Evolutionary conservation across 495 filamentous ascomycete species (phyloP).

Genomic region (Neurospora pannonica): DNA sequence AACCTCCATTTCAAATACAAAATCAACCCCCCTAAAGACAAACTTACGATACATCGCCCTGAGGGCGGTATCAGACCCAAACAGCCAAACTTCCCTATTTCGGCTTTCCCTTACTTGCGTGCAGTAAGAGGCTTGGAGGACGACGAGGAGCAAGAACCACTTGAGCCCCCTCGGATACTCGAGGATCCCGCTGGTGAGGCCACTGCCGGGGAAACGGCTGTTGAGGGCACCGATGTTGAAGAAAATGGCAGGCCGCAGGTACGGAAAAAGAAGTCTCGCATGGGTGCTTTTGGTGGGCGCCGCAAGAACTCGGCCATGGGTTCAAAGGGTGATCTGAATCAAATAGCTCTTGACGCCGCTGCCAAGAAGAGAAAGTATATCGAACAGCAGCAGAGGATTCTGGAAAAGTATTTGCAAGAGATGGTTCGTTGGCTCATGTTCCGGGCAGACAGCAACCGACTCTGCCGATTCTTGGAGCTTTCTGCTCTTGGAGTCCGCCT

Average conservation of each 20-base stretch:
- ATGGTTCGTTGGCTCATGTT: conserved; percentile 95
- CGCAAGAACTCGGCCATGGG: conserved; percentile 24
- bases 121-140: conserved; percentile 72
- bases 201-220: conserved; percentile 40
- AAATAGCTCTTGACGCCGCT: conserved; percentile 16
- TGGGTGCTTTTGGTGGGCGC: conserved; percentile 35
- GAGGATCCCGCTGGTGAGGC: conserved; percentile 40
- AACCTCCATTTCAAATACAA: conserved; percentile 93
- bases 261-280: conserved; percentile 56
- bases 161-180: conserved; percentile 31
- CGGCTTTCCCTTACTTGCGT: conserved; percentile 84
- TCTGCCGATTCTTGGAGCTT: conserved; percentile 93
- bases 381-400: conserved; percentile 66
- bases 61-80: conserved; percentile 46
- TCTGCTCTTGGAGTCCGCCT: conserved; percentile 92
- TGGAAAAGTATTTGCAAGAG: conserved; percentile 88
- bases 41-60: conserved; percentile 44
- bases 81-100: conserved; percentile 80
- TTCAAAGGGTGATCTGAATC: conserved; percentile 16
- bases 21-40: conserved; percentile 68
- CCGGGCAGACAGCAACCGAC: conserved; percentile 84
- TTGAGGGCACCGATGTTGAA: conserved; percentile 35
- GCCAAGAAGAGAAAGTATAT: conserved; percentile 38
- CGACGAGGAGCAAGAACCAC: conserved; percentile 66
- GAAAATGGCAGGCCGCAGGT: conserved; percentile 26